phyloP scores from a whole-genome alignment of 768 basidiomycete species.

The Xerocomellus dryophilus region DNA sequence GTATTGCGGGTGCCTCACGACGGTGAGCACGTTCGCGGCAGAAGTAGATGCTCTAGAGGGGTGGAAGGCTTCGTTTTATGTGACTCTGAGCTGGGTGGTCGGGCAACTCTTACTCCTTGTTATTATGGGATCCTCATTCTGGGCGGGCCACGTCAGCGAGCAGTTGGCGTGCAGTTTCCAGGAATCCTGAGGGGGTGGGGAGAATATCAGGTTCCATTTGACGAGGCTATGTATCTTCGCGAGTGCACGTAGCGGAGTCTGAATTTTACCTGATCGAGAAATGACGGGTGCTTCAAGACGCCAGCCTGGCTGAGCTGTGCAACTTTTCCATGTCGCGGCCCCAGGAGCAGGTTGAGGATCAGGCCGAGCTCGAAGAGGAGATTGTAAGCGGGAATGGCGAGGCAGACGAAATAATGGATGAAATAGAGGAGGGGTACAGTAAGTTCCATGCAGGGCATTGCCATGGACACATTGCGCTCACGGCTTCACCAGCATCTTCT shows the following conservation, averaged over 20 bases:
- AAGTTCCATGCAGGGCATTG: slow-evolving; percentile 36
- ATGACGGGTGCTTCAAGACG: slow-evolving; percentile 13
- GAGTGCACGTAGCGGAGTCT: slow-evolving; percentile 27
- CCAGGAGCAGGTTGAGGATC: slow-evolving; percentile 43
- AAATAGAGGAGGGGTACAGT: slow-evolving; percentile 71
- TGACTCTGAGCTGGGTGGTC: slow-evolving; percentile 58
- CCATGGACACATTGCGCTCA: slow-evolving; percentile 16
- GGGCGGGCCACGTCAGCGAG: slow-evolving; percentile 45
- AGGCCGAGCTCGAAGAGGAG: slow-evolving; percentile 59
- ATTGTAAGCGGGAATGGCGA: slow-evolving; percentile 53
- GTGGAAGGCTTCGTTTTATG: slow-evolving; percentile 66
- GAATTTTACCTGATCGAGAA: slow-evolving; percentile 31
- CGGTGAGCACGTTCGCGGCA: slow-evolving; percentile 88
- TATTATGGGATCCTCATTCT: slow-evolving; percentile 67
- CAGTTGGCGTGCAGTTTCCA: slow-evolving; percentile 49
- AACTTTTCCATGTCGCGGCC: slow-evolving; percentile 38
- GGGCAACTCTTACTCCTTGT: slow-evolving; percentile 71
- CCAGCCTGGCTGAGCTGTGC: slow-evolving; percentile 26
- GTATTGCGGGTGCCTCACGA: slow-evolving; percentile 93
- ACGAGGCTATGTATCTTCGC: neutral
- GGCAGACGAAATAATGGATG: slow-evolving; percentile 80
- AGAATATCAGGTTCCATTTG: neutral
- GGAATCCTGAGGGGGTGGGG: slow-evolving; percentile 3
- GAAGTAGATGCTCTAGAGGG: slow-evolving; percentile 62
- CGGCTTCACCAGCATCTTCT: slow-evolving; percentile 61